Evolutionary conservation across 139 green algal species (phyloP).

Genomic region (Closterium sp.): DNA sequence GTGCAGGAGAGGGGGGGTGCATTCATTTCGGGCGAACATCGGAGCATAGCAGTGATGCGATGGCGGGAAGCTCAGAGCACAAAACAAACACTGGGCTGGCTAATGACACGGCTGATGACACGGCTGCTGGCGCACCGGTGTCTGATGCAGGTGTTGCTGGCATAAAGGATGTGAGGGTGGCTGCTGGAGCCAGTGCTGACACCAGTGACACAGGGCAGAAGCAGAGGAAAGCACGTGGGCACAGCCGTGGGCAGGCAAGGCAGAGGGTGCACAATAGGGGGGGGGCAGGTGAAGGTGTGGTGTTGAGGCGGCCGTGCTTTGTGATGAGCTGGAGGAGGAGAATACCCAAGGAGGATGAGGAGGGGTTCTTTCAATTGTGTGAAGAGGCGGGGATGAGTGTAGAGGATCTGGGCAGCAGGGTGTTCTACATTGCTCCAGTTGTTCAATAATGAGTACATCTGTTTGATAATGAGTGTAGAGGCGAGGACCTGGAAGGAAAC

Average conservation of each 20-base stretch:
- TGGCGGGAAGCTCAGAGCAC: too few relatives aligned
- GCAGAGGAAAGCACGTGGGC: neutral
- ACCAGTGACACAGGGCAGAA: neutral
- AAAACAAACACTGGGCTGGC: too few relatives aligned
- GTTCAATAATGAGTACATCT: too few relatives aligned
- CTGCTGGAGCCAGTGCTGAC: neutral
- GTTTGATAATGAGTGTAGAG: too few relatives aligned
- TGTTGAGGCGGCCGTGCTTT: constrained; percentile 18
- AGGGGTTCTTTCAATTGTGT: constrained; percentile 46
- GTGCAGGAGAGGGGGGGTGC: too few relatives aligned
- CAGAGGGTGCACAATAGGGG: neutral
- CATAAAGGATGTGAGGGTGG: neutral
- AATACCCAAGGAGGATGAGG: constrained; percentile 40
- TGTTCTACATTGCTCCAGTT: constrained; percentile 10
- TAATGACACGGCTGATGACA: too few relatives aligned
- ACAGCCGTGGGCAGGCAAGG: neutral
- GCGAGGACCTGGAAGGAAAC: too few relatives aligned
- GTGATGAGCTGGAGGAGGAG: constrained; percentile 48
- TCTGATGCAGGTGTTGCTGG: neutral
- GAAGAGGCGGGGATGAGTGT: constrained; percentile 16
- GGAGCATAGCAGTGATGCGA: too few relatives aligned
- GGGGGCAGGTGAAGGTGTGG: neutral
- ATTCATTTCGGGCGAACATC: too few relatives aligned
- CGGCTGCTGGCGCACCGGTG: too few relatives aligned
- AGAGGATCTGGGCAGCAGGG: constrained; percentile 14